Percentiles rank a stretch among this genome's conserved stretches.
These are phyloP conservation scores for Lactifluus pinguis DNA, from an alignment of 768 basidiomycete genomes.

Conservation along the genomic window DNA sequence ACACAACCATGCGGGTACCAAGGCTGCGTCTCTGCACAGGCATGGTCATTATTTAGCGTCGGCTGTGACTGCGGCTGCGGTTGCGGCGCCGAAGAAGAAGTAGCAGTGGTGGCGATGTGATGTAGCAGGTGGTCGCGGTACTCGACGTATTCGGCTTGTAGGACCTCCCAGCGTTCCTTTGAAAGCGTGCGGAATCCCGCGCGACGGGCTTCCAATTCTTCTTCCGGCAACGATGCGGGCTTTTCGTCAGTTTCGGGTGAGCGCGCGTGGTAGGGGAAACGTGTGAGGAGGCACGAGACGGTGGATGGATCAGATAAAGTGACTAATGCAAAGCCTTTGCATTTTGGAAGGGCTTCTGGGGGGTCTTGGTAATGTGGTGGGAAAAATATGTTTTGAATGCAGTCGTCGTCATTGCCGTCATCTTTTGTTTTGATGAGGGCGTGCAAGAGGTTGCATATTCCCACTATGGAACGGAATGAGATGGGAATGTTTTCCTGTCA, in stretches of 20 bases:
- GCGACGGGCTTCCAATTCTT: slow-evolving; percentile 38
- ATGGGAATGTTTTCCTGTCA: slow-evolving; percentile 62
- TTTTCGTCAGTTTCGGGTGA: not conserved
- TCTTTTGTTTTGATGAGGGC: slow-evolving; percentile 18
- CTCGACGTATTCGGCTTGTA: slow-evolving; percentile 61
- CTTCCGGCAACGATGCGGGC: not conserved
- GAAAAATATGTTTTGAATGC: slow-evolving; percentile 45
- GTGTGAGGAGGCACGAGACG: slow-evolving; percentile 33
- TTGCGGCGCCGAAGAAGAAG: not conserved
- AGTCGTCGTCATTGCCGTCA: not conserved
- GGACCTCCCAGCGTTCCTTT: slow-evolving; percentile 51
- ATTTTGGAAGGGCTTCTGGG: slow-evolving; percentile 43
- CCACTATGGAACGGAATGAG: slow-evolving; percentile 41
- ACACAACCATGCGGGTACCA: too few relatives aligned
- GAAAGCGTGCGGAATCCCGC: slow-evolving; percentile 51
- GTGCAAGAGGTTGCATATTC: slow-evolving; percentile 33
- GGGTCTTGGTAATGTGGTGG: slow-evolving; percentile 59
- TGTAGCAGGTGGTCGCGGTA: slow-evolving; percentile 49
- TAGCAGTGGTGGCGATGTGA: slow-evolving; percentile 8
- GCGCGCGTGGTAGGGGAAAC: slow-evolving; percentile 55
- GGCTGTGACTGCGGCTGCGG: not conserved
- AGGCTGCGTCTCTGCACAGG: too few relatives aligned
- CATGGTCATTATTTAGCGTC: too few relatives aligned
- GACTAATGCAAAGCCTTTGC: slow-evolving; percentile 71
- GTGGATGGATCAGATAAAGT: slow-evolving; percentile 38